Conservation (phyloP, 345 rosid genomes). For the Eucalyptus decipiens region DNA sequence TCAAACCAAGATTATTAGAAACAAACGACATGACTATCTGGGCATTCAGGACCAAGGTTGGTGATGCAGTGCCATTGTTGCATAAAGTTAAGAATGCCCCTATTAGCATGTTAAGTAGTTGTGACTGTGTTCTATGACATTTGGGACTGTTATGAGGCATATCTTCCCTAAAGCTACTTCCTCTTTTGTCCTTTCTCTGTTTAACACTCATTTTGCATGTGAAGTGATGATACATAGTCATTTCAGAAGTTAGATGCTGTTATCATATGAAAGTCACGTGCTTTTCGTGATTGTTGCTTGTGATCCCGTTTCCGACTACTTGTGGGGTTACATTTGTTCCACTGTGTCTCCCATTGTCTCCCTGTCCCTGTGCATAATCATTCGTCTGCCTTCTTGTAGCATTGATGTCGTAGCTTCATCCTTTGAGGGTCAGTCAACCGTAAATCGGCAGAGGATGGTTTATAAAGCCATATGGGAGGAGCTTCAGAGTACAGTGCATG, state of each 20-base stretch:
- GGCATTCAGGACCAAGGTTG: background rate
- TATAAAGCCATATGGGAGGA: conserved; percentile 99
- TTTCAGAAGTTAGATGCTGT: background rate
- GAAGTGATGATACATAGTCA: background rate
- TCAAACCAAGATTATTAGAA: background rate
- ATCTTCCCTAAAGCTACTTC: background rate
- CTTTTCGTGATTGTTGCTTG: background rate
- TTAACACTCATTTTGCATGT: background rate
- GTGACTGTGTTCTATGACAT: background rate
- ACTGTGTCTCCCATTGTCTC: background rate
- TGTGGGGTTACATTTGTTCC: background rate
- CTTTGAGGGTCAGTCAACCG: conserved; percentile 81
- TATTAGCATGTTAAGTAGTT: background rate
- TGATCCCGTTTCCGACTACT: background rate
- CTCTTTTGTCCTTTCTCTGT: background rate
- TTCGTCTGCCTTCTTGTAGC: conserved; percentile 23
- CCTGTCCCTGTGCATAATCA: background rate
- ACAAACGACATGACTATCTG: background rate
- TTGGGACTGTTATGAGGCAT: background rate
- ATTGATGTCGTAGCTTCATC: conserved; percentile 73
- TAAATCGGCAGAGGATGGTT: conserved; percentile 96
- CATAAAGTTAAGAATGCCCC: background rate
- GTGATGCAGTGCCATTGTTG: background rate
- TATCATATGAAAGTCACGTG: background rate
- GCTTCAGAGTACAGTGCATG: conserved; percentile 91